phyloP scores from a whole-genome alignment of 148 eudicot species.

The Salicornia ramosissima region DNA sequence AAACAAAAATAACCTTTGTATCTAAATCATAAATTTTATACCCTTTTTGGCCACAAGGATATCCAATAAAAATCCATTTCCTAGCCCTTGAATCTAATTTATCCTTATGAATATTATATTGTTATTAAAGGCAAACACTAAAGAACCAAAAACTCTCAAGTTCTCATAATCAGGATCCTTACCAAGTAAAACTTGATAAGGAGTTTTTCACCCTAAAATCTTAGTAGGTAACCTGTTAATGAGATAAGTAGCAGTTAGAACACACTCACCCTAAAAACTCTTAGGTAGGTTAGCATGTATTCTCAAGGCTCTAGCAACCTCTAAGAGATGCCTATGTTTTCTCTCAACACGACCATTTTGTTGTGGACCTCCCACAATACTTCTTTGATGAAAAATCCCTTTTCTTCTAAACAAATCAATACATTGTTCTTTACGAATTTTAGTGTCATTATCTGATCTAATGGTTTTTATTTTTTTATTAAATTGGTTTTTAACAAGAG shows the following conservation, averaged over 20 bases:
- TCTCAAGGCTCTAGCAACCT: neutral
- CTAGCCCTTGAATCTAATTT: neutral
- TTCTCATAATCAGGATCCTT: neutral
- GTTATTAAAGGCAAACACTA: neutral
- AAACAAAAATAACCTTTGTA: neutral
- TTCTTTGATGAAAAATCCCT: neutral
- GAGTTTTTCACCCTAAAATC: neutral
- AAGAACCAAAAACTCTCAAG: neutral
- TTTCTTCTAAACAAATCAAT: neutral
- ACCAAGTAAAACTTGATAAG: neutral
- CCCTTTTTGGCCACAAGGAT: neutral
- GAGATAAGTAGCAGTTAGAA: neutral
- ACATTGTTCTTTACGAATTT: neutral
- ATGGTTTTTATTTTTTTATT: too few relatives aligned
- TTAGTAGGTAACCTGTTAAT: neutral
- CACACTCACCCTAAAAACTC: neutral
- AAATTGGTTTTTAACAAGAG: too few relatives aligned
- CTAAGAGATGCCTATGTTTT: neutral
- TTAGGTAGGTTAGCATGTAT: neutral
- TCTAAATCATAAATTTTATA: neutral
- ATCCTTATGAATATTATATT: neutral
- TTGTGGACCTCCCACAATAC: neutral
- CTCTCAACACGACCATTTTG: conserved; percentile 1
- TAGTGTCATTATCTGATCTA: too few relatives aligned
- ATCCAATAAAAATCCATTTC: too few relatives aligned